A percentile compares a stretch with the other conserved stretches of the same genome.
Conservation (phyloP, 2,329 filamentous ascomycete species). For the Monilinia fructicola region DNA sequence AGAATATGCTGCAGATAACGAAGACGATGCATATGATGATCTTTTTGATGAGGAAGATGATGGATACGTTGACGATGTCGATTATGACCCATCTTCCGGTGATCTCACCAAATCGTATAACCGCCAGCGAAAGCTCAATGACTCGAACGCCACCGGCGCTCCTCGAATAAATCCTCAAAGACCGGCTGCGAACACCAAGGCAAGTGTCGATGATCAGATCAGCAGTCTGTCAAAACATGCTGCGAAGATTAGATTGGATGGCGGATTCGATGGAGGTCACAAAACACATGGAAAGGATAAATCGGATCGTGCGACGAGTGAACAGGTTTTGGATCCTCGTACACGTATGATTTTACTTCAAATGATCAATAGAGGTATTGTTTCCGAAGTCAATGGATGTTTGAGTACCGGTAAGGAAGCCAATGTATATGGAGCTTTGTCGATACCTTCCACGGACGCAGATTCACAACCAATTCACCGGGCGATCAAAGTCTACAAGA, state of each 20-base stretch:
- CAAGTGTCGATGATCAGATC: conserved; percentile 84
- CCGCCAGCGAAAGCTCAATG: conserved; percentile 70
- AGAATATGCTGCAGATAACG: conserved; percentile 41
- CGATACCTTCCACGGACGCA: conserved; percentile 53
- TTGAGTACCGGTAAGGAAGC: conserved; percentile 97
- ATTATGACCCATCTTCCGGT: conserved; percentile 56
- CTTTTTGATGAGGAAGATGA: conserved; percentile 61
- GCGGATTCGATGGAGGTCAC: conserved; percentile 51
- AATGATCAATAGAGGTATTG: conserved; percentile 88
- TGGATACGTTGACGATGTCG: conserved; percentile 57
- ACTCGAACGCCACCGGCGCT: conserved; percentile 44
- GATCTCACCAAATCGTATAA: conserved; percentile 85
- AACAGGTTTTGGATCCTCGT: conserved; percentile 90
- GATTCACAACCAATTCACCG: conserved; percentile 63
- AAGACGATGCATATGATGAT: conserved; percentile 47
- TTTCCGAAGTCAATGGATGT: conserved; percentile 91
- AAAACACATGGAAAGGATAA: conserved; percentile 73
- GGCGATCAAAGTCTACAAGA: conserved; percentile 99
- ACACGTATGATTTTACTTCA: conserved; percentile 95
- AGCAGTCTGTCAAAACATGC: conserved; percentile 82
- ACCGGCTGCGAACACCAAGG: conserved; percentile 74
- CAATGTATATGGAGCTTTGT: conserved; percentile 91
- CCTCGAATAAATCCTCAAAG: conserved; percentile 77
- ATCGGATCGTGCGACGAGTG: conserved; percentile 87
- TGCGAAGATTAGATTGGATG: conserved; percentile 77